These are phyloP conservation scores for Leccinum olivaceopallidum DNA, from an alignment of 768 basidiomycete species.

Conservation along the genomic window DNA sequence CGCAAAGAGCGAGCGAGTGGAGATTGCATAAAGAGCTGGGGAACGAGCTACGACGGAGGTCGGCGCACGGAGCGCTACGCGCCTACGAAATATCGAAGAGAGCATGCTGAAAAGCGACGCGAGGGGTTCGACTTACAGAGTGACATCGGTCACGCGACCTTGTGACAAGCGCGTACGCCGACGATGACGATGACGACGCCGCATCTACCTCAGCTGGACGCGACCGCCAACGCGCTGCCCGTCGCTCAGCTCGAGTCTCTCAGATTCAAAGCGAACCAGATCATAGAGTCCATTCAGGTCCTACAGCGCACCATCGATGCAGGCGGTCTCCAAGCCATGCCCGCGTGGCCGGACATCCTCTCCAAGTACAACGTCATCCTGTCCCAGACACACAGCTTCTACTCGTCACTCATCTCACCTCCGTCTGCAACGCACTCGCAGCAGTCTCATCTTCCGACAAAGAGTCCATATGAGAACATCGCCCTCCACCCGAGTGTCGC, in stretches of 20 bases:
- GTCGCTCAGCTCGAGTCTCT: conserved; percentile 75
- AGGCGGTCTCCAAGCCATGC: conserved; percentile 59
- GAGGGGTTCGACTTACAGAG: neutral
- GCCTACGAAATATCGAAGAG: conserved; percentile 18
- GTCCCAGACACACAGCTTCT: conserved; percentile 80
- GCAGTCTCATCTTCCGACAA: conserved; percentile 15
- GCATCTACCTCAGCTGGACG: conserved; percentile 6
- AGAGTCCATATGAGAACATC: conserved; percentile 57
- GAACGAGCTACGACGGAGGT: neutral
- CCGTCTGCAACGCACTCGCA: conserved; percentile 25
- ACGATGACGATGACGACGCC: conserved; percentile 1
- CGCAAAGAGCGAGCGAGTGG: conserved; percentile 26
- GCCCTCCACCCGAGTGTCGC: conserved; percentile 61
- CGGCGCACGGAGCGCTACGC: neutral
- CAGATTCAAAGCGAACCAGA: conserved; percentile 74
- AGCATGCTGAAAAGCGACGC: conserved; percentile 7
- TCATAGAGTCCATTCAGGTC: conserved; percentile 71
- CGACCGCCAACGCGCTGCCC: conserved; percentile 46
- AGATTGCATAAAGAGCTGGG: conserved; percentile 7
- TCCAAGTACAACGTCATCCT: conserved; percentile 85
- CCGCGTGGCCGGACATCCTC: conserved; percentile 83
- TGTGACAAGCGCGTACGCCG: conserved; percentile 7
- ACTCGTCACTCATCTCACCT: conserved; percentile 53
- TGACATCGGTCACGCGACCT: conserved; percentile 19
- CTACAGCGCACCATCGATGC: conserved; percentile 65